Evolutionary conservation across 306 rosid species (phyloP), one percentile per base, ranked within the genome.

Genomic region (Biancaea sappan): DNA sequence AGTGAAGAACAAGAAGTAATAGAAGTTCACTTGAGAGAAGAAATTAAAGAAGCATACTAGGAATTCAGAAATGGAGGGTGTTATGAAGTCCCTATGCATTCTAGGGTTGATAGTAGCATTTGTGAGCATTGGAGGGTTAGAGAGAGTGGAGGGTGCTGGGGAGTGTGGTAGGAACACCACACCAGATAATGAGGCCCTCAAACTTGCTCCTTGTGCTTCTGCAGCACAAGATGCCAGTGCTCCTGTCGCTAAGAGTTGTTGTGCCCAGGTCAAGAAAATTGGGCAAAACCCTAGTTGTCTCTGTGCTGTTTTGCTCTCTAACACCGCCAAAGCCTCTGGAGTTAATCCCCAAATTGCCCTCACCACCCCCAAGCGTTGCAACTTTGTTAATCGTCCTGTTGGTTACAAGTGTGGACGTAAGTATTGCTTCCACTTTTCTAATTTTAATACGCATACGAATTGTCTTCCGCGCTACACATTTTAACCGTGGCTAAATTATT

Each of bases 381-480:
- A 86, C 85, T 11, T 90, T 0, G 85, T 80, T 8, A 76, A 82
- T 65, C 92, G 90, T 51, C 95, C 95, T 1, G 78, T 85, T 8
- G 95, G 95, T 46, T 85, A 77, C 80, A 86, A 87, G 73, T 89
- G 94, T 31, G 94, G 94, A 81, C 78, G 91, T 89, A 66, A 84
- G 82, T 83, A 18, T 24, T 18, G 6, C 0, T 34, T 34, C 37
- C 37, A 3, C 37, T 34, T 34, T 8, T 34, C 5, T 34, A 34
- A 34, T 34, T n/a, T n/a, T n/a, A n/a, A n/a, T n/a, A n/a, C n/a
- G n/a, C n/a, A n/a, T n/a, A n/a, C n/a, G n/a, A n/a, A n/a, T n/a
- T n/a, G n/a, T n/a, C n/a, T n/a, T n/a, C n/a, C n/a, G n/a, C n/a
- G n/a, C n/a, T n/a, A n/a, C n/a, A n/a, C n/a, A n/a, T n/a, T n/a